Conservation (phyloP, 352 stramenopile genomes). For the Phytophthora pini region DNA sequence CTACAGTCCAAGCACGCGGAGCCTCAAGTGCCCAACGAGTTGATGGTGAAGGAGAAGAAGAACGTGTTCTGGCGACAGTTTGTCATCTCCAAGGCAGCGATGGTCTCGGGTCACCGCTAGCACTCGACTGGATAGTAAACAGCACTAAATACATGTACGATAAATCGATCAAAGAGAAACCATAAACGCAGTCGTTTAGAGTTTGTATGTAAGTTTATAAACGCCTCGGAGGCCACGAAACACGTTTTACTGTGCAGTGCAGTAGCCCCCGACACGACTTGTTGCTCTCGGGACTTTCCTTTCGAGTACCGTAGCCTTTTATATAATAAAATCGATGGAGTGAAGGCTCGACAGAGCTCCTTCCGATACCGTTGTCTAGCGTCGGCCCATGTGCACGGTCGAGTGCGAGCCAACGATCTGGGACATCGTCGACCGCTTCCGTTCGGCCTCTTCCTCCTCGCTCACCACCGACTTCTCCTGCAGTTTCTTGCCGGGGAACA, state of each 20-base stretch:
- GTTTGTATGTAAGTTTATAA: too few relatives aligned
- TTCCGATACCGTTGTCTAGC: not conserved
- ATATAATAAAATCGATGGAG: not conserved
- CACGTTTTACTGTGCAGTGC: too few relatives aligned
- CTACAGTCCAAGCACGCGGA: not conserved
- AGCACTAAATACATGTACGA: constrained; percentile 8
- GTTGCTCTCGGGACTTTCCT: not conserved
- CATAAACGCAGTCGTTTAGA: too few relatives aligned
- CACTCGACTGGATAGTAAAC: not conserved
- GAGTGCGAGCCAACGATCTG: constrained; percentile 23
- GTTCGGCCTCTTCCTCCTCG: constrained; percentile 16
- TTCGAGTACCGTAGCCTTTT: not conserved
- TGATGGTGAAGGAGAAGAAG: constrained; percentile 11
- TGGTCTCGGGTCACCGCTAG: constrained; percentile 10
- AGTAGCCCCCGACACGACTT: not conserved
- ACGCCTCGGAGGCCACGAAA: not conserved
- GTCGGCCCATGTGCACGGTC: constrained; percentile 21
- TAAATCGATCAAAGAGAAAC: not conserved
- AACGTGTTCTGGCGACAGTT: constrained; percentile 16
- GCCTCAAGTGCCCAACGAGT: not conserved
- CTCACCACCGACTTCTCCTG: not conserved
- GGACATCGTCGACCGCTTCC: constrained; percentile 23
- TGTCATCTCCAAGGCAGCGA: constrained; percentile 14
- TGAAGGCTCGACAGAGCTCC: not conserved
- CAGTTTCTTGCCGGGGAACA: constrained; percentile 17